These are phyloP conservation scores for Eurotiales sp. DNA, from an alignment of 2,329 filamentous ascomycete species.

Conservation along the genomic window DNA sequence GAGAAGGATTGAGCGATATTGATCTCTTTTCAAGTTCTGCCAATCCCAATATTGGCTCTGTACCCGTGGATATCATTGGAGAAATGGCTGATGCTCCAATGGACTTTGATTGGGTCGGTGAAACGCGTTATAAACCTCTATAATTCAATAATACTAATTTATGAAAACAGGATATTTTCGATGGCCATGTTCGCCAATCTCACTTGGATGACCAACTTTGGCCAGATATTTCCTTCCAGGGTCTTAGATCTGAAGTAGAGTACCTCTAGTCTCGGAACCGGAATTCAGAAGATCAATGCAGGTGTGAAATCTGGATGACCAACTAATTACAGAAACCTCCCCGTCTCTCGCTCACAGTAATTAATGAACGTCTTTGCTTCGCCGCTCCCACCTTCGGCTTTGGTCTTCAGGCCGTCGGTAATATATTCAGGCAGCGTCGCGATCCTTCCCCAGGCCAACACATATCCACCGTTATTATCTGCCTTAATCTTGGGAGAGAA, in stretches of 20 bases:
- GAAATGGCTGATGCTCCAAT: not conserved
- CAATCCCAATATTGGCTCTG: not conserved
- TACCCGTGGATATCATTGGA: not conserved
- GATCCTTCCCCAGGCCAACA: slow-evolving; percentile 48
- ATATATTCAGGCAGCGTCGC: slow-evolving; percentile 26
- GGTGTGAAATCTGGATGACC: too few relatives aligned
- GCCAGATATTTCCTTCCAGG: not conserved
- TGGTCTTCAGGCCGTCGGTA: slow-evolving; percentile 18
- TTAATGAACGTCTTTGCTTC: slow-evolving; percentile 35
- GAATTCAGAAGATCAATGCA: too few relatives aligned
- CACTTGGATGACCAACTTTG: not conserved
- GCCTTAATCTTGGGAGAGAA: slow-evolving; percentile 42
- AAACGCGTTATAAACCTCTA: not conserved
- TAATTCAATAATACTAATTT: not conserved
- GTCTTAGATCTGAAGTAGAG: not conserved
- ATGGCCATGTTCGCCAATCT: not conserved
- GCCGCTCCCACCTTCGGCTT: slow-evolving; percentile 26
- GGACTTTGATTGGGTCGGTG: slow-evolving; percentile 5
- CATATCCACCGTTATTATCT: slow-evolving; percentile 22
- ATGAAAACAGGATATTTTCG: slow-evolving; percentile 4
- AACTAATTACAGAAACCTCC: not conserved
- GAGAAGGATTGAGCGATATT: not conserved
- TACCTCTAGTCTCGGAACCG: too few relatives aligned
- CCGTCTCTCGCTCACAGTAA: slow-evolving; percentile 29
- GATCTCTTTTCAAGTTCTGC: not conserved